Evolutionary conservation across 1,139 yeast genomes (phyloP).

Genomic region (Sugiyamaella japonica): DNA sequence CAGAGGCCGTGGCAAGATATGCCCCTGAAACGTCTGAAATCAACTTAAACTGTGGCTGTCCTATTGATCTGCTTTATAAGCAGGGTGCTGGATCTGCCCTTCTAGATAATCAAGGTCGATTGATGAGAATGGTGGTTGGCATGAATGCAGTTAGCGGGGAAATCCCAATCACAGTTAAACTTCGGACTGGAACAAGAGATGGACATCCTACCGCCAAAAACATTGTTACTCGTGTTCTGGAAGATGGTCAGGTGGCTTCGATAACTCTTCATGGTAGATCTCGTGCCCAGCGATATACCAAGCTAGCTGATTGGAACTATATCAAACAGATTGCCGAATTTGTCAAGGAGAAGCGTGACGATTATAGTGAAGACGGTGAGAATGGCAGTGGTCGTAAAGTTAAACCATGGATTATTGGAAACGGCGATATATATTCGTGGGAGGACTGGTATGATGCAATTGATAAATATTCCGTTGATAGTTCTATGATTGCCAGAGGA

Average conservation of each 20-base stretch:
- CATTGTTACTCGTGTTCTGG: conserved; percentile 66
- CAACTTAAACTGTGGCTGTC: conserved; percentile 95
- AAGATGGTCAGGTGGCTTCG: conserved; percentile 83
- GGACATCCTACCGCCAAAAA: conserved; percentile 81
- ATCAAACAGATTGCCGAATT: conserved; percentile 70
- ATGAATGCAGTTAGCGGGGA: conserved; percentile 90
- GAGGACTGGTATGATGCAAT: conserved; percentile 88
- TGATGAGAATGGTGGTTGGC: conserved; percentile 75
- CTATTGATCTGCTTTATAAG: conserved; percentile 85
- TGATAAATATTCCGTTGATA: conserved; percentile 71
- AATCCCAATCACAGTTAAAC: conserved; percentile 85
- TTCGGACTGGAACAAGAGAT: conserved; percentile 89
- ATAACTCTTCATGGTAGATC: conserved; percentile 95
- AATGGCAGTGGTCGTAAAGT: conserved; percentile 39
- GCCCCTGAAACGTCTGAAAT: conserved; percentile 62
- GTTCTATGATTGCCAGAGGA: conserved; percentile 97
- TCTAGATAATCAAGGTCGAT: conserved; percentile 82
- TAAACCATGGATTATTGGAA: conserved; percentile 65
- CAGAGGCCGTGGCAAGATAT: conserved; percentile 68
- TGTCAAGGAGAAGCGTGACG: conserved; percentile 53
- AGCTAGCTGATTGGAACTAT: conserved; percentile 91
- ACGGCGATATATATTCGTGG: conserved; percentile 86
- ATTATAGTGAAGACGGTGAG: conserved; percentile 47
- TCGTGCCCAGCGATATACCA: conserved; percentile 90
- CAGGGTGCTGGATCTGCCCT: conserved; percentile 97